phyloP scores from a whole-genome alignment of 2,329 filamentous ascomycete species.

The Pestalotiopsis fici region DNA sequence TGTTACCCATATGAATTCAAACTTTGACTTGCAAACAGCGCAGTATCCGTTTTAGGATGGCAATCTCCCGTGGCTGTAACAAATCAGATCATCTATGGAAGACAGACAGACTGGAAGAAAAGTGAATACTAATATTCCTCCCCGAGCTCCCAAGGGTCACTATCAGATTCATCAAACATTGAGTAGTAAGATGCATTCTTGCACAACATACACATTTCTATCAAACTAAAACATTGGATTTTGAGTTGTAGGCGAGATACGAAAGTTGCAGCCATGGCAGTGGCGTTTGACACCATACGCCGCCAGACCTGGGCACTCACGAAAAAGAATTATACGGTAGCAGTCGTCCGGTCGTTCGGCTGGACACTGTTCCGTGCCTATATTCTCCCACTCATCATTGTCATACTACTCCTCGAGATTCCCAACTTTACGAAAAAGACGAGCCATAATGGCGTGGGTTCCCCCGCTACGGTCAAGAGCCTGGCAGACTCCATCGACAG shows the following conservation, averaged over 20 bases:
- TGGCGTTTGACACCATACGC: slow-evolving; percentile 11
- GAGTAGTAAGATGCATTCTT: neutral
- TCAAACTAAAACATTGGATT: neutral
- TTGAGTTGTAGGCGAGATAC: neutral
- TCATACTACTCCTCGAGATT: slow-evolving; percentile 25
- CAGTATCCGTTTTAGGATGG: neutral
- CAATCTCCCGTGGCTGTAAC: neutral
- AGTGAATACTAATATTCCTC: neutral
- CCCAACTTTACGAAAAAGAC: slow-evolving; percentile 21
- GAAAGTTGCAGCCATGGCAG: neutral
- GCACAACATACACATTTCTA: neutral
- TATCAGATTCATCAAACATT: neutral
- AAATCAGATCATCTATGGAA: neutral
- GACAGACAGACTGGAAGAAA: neutral
- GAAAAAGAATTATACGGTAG: slow-evolving; percentile 26
- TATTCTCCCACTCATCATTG: slow-evolving; percentile 22
- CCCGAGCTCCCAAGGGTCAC: neutral
- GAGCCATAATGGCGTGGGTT: slow-evolving; percentile 21
- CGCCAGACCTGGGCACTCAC: slow-evolving; percentile 25
- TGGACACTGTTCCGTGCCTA: slow-evolving; percentile 25
- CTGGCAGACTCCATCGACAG: slow-evolving; percentile 21
- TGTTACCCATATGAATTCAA: neutral
- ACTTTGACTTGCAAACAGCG: neutral
- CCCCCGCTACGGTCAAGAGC: slow-evolving; percentile 14
- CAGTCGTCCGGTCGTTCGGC: slow-evolving; percentile 21